Conservation (phyloP, 352 stramenopile species). For the Thalassiosira ordinaria region DNA sequence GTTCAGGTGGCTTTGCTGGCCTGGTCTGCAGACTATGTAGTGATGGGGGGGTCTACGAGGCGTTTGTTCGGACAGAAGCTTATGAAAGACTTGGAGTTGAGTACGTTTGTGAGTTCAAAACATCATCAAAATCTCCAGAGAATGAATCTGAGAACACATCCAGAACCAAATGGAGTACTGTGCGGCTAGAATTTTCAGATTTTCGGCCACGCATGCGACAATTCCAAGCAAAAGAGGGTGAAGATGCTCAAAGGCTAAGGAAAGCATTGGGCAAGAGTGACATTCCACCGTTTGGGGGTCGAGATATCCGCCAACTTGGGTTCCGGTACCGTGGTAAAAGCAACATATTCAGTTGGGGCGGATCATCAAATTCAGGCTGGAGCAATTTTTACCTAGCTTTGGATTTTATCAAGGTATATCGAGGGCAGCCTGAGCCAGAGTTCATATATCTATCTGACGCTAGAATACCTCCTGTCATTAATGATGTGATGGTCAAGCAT, state of each 20-base stretch:
- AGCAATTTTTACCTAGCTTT: constrained; percentile 82
- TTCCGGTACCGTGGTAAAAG: constrained; percentile 74
- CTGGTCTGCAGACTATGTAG: constrained; percentile 77
- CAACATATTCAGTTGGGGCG: constrained; percentile 42
- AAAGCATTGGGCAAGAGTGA: constrained; percentile 36
- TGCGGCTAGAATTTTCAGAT: constrained; percentile 74
- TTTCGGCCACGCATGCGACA: constrained; percentile 68
- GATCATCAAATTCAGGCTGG: constrained; percentile 25
- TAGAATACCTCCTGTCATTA: constrained; percentile 72
- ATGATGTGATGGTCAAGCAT: constrained; percentile 73
- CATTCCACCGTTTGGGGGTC: constrained; percentile 61
- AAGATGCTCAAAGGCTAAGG: constrained; percentile 30
- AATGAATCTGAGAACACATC: constrained; percentile 53
- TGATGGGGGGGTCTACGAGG: constrained; percentile 78
- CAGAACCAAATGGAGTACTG: constrained; percentile 69
- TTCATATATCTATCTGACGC: constrained; percentile 83
- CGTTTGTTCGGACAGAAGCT: constrained; percentile 69
- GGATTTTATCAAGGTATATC: constrained; percentile 82
- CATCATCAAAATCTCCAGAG: constrained; percentile 58
- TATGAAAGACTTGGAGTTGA: constrained; percentile 80
- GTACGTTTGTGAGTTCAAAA: constrained; percentile 82
- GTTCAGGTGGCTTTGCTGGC: constrained; percentile 71
- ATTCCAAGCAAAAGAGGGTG: constrained; percentile 26
- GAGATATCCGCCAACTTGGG: constrained; percentile 76
- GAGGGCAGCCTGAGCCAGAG: constrained; percentile 78